phyloP scores from a whole-genome alignment of 331 rosid genomes.

The Acacia pycnantha region DNA sequence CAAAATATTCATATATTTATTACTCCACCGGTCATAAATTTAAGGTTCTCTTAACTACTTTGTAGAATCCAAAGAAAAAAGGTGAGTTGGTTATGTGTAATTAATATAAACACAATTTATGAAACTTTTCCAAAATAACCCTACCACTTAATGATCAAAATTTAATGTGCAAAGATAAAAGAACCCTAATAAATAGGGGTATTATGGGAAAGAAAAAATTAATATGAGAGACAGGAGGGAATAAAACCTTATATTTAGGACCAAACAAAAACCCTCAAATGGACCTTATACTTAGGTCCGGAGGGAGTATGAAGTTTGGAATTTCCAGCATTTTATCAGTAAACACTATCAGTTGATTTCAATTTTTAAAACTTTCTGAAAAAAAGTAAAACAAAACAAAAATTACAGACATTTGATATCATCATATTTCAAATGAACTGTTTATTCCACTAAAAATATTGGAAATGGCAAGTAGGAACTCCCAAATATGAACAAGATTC shows the following conservation, averaged over 20 bases:
- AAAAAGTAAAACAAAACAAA: constrained; percentile 12
- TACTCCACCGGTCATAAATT: background rate
- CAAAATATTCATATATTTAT: constrained; percentile 22
- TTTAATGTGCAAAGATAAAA: background rate
- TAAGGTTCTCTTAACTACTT: background rate
- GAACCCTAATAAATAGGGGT: background rate
- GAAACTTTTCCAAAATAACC: background rate
- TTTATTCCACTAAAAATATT: constrained; percentile 2
- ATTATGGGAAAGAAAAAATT: background rate
- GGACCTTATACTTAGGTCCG: background rate
- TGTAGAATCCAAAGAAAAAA: background rate
- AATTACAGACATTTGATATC: background rate
- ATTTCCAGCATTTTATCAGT: constrained; percentile 6
- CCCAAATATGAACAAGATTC: background rate
- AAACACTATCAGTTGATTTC: constrained; percentile 7
- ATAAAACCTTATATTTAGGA: background rate
- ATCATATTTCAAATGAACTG: constrained; percentile 18
- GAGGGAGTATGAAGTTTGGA: background rate
- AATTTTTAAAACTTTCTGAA: background rate
- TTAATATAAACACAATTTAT: background rate
- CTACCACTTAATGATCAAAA: background rate
- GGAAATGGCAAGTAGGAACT: background rate
- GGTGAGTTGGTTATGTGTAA: background rate
- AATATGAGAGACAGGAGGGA: background rate
- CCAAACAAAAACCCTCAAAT: background rate